Conservation (phyloP, 371 early-diverging fungal genomes). For the Lichtheimia ramosa region DNA sequence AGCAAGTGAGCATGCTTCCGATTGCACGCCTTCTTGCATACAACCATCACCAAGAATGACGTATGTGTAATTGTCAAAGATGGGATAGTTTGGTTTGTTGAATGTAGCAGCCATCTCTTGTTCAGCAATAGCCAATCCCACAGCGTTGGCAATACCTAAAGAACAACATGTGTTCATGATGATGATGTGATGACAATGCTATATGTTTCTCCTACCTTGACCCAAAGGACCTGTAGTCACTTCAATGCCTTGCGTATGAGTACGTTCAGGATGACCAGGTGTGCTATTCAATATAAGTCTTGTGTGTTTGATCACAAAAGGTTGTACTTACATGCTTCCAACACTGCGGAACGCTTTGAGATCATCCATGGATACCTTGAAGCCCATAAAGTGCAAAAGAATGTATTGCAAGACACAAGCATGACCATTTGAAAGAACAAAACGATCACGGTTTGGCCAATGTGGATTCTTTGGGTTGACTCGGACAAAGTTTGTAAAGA, state of each 20-base stretch:
- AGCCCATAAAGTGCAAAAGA: conserved; percentile 89
- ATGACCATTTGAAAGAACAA: conserved; percentile 99
- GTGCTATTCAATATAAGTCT: conserved; percentile 49
- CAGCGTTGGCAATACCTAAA: conserved; percentile 85
- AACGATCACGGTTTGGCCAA: conserved; percentile 96
- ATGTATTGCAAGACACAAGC: conserved; percentile 96
- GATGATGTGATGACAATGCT: background rate
- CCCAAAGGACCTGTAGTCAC: conserved; percentile 99
- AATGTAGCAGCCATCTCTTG: conserved; percentile 88
- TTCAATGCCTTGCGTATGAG: conserved; percentile 90
- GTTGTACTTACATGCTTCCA: conserved; percentile 64
- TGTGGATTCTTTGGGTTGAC: conserved; percentile 87
- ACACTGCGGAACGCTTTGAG: conserved; percentile 94
- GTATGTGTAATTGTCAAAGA: conserved; percentile 88
- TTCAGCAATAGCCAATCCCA: conserved; percentile 96
- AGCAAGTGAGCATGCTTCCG: conserved; percentile 97
- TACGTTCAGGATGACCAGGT: conserved; percentile 95
- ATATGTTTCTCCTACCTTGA: conserved; percentile 69
- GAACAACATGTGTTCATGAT: background rate
- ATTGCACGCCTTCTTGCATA: conserved; percentile 97
- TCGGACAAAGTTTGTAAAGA: conserved; percentile 84
- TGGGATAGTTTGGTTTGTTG: conserved; percentile 82
- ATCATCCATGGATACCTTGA: conserved; percentile 89
- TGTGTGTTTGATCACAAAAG: conserved; percentile 6
- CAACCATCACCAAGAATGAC: conserved; percentile 98